Conservation (phyloP, 495 filamentous ascomycete genomes). For the Thermochaetoides thermophila region DNA sequence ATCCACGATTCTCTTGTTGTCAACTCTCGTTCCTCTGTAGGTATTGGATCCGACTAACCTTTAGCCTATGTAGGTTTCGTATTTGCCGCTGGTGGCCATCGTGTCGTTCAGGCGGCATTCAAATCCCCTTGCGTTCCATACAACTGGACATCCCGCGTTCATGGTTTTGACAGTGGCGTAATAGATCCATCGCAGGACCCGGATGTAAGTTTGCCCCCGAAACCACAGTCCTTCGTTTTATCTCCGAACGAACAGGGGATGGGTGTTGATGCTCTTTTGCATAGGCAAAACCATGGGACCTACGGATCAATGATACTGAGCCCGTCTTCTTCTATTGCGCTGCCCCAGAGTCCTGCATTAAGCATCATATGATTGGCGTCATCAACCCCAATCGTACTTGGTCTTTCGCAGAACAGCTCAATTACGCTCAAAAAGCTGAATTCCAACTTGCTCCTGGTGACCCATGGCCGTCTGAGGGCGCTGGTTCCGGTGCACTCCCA, state of each 20-base stretch:
- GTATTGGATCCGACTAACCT: no score
- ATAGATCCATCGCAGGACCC: no score
- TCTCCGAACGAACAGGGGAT: no score
- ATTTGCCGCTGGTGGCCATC: constrained; percentile 46
- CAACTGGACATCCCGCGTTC: no score
- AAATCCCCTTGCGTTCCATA: constrained; percentile 43
- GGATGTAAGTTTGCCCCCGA: no score
- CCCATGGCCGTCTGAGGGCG: constrained; percentile 18
- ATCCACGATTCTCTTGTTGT: background rate
- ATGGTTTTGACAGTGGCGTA: no score
- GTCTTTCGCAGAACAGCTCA: constrained; percentile 17
- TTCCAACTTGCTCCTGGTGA: constrained; percentile 27
- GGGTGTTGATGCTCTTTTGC: no score
- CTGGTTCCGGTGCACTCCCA: background rate
- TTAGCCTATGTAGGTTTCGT: constrained; percentile 25
- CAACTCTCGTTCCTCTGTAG: no score
- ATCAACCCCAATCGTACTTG: constrained; percentile 28
- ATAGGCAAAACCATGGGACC: no score
- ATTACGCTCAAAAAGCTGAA: constrained; percentile 13
- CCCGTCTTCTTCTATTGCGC: constrained; percentile 50
- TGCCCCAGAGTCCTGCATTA: constrained; percentile 28
- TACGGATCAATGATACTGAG: constrained; percentile 40
- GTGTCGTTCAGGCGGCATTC: constrained; percentile 41
- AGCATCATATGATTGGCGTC: constrained; percentile 32
- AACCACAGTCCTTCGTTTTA: no score